Conservation (phyloP, 441 rosid species). For the Pelargonium australe region DNA sequence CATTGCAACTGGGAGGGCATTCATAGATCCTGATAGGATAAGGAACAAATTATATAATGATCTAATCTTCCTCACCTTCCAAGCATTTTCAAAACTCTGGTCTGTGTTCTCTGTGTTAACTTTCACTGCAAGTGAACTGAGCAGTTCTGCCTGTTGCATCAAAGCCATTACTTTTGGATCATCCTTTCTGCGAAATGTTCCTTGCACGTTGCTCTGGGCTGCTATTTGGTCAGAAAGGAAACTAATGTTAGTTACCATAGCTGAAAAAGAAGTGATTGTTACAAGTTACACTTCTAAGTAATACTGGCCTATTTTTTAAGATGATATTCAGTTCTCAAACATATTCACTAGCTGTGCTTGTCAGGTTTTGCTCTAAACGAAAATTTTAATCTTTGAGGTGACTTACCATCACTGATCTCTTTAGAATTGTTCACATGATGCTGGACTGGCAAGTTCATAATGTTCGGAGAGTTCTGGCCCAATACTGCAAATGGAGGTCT, state of each 20-base stretch:
- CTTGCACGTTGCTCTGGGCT: slow-evolving; percentile 48
- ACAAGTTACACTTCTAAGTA: neutral
- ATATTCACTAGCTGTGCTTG: neutral
- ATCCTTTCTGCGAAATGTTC: slow-evolving; percentile 71
- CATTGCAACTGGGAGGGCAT: neutral
- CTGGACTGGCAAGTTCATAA: slow-evolving; percentile 25
- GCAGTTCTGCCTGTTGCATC: slow-evolving; percentile 91
- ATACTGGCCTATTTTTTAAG: neutral
- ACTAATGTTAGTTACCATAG: slow-evolving; percentile 13
- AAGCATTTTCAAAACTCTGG: slow-evolving; percentile 88
- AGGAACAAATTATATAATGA: slow-evolving; percentile 11
- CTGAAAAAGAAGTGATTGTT: neutral
- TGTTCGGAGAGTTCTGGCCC: slow-evolving; percentile 44
- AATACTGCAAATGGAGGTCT: slow-evolving; percentile 63
- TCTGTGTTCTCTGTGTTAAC: slow-evolving; percentile 69
- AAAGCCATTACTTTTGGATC: slow-evolving; percentile 74
- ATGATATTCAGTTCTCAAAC: neutral
- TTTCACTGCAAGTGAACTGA: slow-evolving; percentile 71
- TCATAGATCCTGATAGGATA: neutral
- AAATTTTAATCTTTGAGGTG: slow-evolving; percentile 9
- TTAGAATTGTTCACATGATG: slow-evolving; percentile 28
- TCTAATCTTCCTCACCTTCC: slow-evolving; percentile 58
- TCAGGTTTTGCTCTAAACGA: slow-evolving; percentile 2
- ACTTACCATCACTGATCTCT: slow-evolving; percentile 53
- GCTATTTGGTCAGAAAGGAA: slow-evolving; percentile 25